Percentiles rank a stretch among this genome's conserved stretches.
These are phyloP conservation scores for Scolecobasidium constrictum DNA, from an alignment of 2,329 filamentous ascomycete genomes.

Conservation along the genomic window DNA sequence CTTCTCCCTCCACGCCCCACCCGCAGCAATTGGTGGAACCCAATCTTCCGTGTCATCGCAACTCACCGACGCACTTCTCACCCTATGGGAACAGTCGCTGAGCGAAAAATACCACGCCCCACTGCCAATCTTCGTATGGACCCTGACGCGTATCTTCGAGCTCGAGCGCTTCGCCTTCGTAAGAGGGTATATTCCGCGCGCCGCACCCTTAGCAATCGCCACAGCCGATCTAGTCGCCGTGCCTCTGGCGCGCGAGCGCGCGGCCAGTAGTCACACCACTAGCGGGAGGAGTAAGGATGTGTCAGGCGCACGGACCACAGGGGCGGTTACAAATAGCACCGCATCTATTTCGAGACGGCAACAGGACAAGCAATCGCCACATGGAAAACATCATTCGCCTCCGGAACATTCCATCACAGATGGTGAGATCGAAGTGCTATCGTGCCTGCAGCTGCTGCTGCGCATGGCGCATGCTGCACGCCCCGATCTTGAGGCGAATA, in stretches of 20 bases:
- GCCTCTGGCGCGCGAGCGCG: slow-evolving; percentile 27
- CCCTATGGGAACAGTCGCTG: slow-evolving; percentile 58
- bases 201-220: slow-evolving; percentile 36
- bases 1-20: slow-evolving; percentile 38
- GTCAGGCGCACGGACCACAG: no score
- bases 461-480: slow-evolving; percentile 50
- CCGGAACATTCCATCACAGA: no score
- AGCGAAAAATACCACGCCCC: slow-evolving; percentile 53
- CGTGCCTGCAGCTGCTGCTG: slow-evolving; percentile 57
- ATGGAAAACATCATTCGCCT: no score
- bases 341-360: no score
- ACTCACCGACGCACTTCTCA: slow-evolving; percentile 53
- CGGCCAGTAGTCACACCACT: no score
- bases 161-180: slow-evolving; percentile 49
- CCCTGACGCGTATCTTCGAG: slow-evolving; percentile 53
- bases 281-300: slow-evolving; percentile 11
- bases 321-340: no score
- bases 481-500: slow-evolving; percentile 27
- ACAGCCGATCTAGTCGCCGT: slow-evolving; percentile 45
- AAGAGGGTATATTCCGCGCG: slow-evolving; percentile 45
- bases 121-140: slow-evolving; percentile 52
- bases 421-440: slow-evolving; percentile 54
- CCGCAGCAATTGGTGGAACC: background rate
- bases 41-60: background rate
- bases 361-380: slow-evolving; percentile 2